Conservation (phyloP, 192 early-diverging fungal genomes). For the Podila minutissima region DNA sequence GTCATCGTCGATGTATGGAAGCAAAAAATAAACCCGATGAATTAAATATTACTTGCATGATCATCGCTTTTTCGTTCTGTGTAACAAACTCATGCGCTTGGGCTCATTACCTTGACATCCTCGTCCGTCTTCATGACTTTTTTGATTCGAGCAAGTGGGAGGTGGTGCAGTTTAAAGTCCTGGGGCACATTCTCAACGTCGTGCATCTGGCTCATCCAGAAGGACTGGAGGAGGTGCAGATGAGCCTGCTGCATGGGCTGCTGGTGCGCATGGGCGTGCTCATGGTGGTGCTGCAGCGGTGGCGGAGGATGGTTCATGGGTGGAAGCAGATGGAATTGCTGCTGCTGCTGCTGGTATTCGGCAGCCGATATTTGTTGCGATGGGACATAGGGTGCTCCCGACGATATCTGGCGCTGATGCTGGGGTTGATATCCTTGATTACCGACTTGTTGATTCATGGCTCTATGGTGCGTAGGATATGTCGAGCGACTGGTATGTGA, state of each 20-base stretch:
- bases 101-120: conserved; percentile 82
- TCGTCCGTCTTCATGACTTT: conserved; percentile 99
- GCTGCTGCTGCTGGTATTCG: conserved; percentile 6
- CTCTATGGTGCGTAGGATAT: neutral
- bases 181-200: conserved; percentile 72
- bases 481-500: neutral
- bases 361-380: conserved; percentile 8
- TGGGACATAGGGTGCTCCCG: neutral
- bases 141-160: conserved; percentile 96
- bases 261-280: conserved; percentile 38
- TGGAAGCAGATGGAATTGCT: conserved; percentile 26
- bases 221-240: conserved; percentile 57
- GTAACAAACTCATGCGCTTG: neutral
- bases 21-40: too few relatives aligned
- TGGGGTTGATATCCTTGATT: conserved; percentile 11
- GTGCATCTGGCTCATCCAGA: conserved; percentile 77
- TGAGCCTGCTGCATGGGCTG: conserved; percentile 51
- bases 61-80: neutral
- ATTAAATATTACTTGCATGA: too few relatives aligned
- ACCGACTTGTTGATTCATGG: conserved; percentile 24
- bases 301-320: conserved; percentile 48
- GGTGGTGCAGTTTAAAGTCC: conserved; percentile 91
- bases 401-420: conserved; percentile 19
- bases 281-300: conserved; percentile 42
- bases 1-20: too few relatives aligned